Base-by-base conservation (phyloP, 371 early-diverging fungal species). In the Mortierella sp. region DNA sequence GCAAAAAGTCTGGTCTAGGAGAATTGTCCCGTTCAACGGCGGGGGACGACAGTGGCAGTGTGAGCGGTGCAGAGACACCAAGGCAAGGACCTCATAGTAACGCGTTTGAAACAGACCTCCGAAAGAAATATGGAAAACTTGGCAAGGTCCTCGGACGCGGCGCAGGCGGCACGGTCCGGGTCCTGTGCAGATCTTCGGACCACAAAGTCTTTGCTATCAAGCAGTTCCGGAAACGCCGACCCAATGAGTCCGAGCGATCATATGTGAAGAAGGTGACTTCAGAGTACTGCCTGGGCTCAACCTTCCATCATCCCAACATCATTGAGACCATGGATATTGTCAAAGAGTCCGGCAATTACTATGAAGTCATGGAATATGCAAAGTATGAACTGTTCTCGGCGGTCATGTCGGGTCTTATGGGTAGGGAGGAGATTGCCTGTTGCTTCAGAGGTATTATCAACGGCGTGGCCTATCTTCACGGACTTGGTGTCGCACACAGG, bases 311-410 rank as follows among this genome's bases (percentile, higher is more conserved):
- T 76, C 87, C 87, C n/a, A 92, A 95, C 72, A 83, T 95, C 51
- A 92, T 96, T 41, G 89, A 93, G 73, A 94, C 96, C 1, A 57
- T 94, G 60, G 96, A 96, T 60, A 83, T 93, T 55, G 82, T 92
- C n/a, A 84, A 88, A 60, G 89, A 88, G 63, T 84, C 86, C 6
- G 78, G 83, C 7, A 69, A 67, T 42, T 41, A 73, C 21, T 91
- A 86, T 64, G 87, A 92, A 79, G 87, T 94, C 48, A 92, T 93
- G 92, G 93, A 93, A 63, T 93, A 86, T 82, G 90, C 90, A 31
- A 91, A 92, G 42, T 86, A 87, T 64, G 93, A 94, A 63, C 68
- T 94, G 60, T 94, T 92, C 60, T 85, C 86, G 31, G 79, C 87
- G 21, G 90, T 94, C 14, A 88, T 87, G 81, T 85, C 83, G 27